phyloP scores from a whole-genome alignment of 208 protist species.

The Acanthamoeba triangularis region DNA sequence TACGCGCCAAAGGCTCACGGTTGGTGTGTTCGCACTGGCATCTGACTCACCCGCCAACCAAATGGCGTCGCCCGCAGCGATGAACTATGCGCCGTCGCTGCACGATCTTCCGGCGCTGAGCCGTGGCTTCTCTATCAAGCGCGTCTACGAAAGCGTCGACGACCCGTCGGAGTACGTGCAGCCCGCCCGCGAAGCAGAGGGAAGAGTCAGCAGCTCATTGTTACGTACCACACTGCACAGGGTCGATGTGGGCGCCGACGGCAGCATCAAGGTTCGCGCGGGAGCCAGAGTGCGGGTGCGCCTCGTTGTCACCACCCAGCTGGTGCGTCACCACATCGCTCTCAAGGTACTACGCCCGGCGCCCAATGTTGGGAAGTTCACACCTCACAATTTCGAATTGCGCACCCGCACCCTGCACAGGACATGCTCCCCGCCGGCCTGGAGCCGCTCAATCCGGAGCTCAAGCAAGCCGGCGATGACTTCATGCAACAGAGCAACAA shows the following conservation, averaged over 20 bases:
- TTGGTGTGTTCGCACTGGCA: background rate
- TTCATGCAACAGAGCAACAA: background rate
- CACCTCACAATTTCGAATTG: background rate
- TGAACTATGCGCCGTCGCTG: slow-evolving; percentile 57
- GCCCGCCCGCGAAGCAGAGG: background rate
- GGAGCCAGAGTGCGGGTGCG: slow-evolving; percentile 40
- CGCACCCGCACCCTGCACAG: background rate
- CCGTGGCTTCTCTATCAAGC: slow-evolving; percentile 42
- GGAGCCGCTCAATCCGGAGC: slow-evolving; percentile 63
- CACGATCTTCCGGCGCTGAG: background rate
- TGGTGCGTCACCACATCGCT: slow-evolving; percentile 40
- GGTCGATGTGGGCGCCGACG: background rate
- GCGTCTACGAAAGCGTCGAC: slow-evolving; percentile 61
- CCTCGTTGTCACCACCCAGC: background rate
- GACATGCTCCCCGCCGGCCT: slow-evolving; percentile 52
- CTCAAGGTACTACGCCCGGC: background rate
- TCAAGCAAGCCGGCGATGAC: slow-evolving; percentile 34
- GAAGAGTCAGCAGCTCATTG: background rate
- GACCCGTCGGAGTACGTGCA: slow-evolving; percentile 20
- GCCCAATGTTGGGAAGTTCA: background rate
- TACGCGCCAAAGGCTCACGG: background rate
- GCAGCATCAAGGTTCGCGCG: background rate
- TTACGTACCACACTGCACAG: background rate
- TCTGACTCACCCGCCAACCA: background rate
- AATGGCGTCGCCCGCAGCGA: background rate